Evolutionary conservation across 139 green algal genomes (phyloP), one percentile per base, ranked within the genome.

Genomic region (Picochlorum sp.): DNA sequence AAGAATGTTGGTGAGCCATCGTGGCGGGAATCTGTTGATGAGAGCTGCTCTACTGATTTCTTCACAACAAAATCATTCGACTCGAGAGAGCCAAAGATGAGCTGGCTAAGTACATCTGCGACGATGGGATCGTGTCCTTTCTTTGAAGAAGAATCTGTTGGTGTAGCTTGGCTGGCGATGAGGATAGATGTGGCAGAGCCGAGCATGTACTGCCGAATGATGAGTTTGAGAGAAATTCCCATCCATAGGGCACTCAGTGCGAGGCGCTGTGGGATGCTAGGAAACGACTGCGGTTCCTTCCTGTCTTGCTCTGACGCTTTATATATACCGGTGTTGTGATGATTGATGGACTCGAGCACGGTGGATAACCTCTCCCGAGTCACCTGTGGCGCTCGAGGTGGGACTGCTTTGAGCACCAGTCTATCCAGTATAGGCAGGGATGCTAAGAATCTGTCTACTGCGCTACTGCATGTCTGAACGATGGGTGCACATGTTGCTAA

Each of bases 31-130:
- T 41, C 34, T 13, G 34, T 41, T 14, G 34, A 41, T 41, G 34
- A 13, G 8, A 41, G 7, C 34, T 41, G 34, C 34, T 41, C 34
- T 41, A 20, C 47, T 54, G 47, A 54, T 24, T 54, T 54, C 15
- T 54, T 54, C 6, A 20, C 47, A 54, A 54, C 47, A 54, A 54
- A 54, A 20, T 54, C 47, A 54, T 54, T 54, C 47, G 47, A 54
- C 0, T 54, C 47, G n/a, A 54, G 47, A 54, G 47, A 54, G 47
- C 47, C 47, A 54, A 54, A 41, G 34, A 41, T 21, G 16, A 54
- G 47, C 11, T 54, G 47, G 16, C 47, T 21, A 3, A 54, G 15
- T 20, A 54, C 47, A 9, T 54, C 47, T 41, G 34, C 34, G 34
- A 41, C 34, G 34, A 41, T 54, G 47, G 47, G n/a, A 54, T 54